phyloP scores from a whole-genome alignment of 2,329 filamentous ascomycete species.

The Botryotinia calthae region DNA sequence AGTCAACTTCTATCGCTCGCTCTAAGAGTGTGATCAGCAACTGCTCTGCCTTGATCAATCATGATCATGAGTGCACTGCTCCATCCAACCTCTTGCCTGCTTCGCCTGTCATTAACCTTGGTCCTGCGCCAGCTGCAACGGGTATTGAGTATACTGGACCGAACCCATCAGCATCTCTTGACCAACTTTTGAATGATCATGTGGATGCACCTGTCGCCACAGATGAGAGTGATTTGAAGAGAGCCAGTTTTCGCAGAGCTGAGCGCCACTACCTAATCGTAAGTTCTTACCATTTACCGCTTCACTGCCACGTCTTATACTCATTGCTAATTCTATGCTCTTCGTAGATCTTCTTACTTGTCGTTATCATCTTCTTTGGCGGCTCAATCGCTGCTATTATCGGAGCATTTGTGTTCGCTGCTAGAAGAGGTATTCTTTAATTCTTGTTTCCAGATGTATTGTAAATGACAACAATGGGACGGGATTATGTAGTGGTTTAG shows the following conservation, averaged over 20 bases:
- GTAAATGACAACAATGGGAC: not conserved
- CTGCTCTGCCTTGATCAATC: not conserved
- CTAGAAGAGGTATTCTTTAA: not conserved
- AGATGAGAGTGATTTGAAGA: not conserved
- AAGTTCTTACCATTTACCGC: not conserved
- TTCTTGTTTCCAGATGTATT: not conserved
- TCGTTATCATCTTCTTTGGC: not conserved
- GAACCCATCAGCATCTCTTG: not conserved
- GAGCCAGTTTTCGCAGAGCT: not conserved
- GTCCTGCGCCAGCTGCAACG: not conserved
- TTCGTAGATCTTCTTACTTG: not conserved
- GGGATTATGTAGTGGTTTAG: not conserved
- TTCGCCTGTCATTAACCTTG: not conserved
- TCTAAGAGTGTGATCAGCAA: not conserved
- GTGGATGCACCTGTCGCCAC: not conserved
- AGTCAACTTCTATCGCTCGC: not conserved
- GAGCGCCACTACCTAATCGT: not conserved
- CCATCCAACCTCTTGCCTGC: not conserved
- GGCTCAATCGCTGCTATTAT: not conserved
- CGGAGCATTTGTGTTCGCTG: not conserved
- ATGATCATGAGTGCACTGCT: not conserved
- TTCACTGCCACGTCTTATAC: accelerated
- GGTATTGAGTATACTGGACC: not conserved
- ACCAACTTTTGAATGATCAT: not conserved
- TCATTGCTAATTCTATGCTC: not conserved